Percentiles rank a stretch among this genome's conserved stretches.
Conservation (phyloP, 2,329 filamentous ascomycete genomes). For the Pseudogymnoascus sp. region DNA sequence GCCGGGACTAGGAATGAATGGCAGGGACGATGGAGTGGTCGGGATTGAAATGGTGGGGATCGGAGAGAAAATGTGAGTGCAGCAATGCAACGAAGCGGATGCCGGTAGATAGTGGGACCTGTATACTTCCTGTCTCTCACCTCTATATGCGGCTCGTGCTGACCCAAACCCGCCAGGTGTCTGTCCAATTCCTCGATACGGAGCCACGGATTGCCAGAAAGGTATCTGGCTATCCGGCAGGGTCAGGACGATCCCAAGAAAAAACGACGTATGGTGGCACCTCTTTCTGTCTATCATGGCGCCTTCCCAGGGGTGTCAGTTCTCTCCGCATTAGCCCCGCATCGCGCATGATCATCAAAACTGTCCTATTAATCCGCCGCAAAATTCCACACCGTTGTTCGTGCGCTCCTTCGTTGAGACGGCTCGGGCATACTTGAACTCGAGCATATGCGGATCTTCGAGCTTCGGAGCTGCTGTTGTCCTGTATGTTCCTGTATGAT, state of each 20-base stretch:
- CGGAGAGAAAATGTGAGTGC: background rate
- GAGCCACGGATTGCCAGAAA: background rate
- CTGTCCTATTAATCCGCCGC: conserved; percentile 1
- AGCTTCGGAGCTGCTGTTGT: background rate
- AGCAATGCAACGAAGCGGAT: background rate
- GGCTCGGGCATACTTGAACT: background rate
- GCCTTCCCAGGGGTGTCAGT: background rate
- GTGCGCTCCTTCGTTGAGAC: background rate
- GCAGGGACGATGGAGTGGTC: background rate
- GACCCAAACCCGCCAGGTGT: background rate
- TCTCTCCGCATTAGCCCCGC: background rate
- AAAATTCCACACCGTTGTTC: background rate
- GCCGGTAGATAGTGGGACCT: background rate
- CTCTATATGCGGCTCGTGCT: background rate
- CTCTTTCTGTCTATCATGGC: background rate
- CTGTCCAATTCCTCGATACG: background rate
- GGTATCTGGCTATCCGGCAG: background rate
- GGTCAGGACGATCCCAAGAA: background rate
- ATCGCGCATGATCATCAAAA: background rate
- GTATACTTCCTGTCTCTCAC: background rate
- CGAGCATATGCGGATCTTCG: background rate
- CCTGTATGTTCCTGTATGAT: background rate
- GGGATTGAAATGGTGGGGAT: background rate
- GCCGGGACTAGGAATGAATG: background rate
- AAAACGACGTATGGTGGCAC: background rate